Base-by-base conservation (phyloP, 2,329 filamentous ascomycete genomes). In the Epichloe amarillans region DNA sequence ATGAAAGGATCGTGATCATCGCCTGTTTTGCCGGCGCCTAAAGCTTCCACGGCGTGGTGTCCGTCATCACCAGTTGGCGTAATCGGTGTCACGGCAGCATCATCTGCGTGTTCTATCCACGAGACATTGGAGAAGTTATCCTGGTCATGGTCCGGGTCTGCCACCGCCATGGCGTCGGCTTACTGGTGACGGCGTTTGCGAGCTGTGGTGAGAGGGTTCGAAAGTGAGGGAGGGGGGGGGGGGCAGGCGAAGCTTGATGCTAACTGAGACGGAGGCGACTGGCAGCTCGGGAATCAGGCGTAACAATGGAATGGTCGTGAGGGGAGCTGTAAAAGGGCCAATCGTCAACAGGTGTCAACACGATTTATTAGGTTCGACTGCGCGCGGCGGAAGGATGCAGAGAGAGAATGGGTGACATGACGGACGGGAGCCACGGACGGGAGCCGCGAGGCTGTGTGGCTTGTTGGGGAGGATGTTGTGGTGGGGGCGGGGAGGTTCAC, bases 41-140 rank as follows among this genome's bases (percentile, higher is more conserved):
- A 68, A 68, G 66, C 62, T 69, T 72, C 68, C 66, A 74, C 63
- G 63, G 63, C 60, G 68, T 56, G 54, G 8, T 58, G 60, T 1
- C 57, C 58, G 15, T 59, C 59, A 5, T 66, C 60, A 30, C 65
- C 62, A 35, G 57, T 57, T 14, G 54, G 54, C 17, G 47, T 43
- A 7, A 26, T 39, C 47, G 58, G 47, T 19, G 45, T 58, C 35
- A n/a, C 47, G 17, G 56, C 61, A 40, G 76, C 71, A 56, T 63
- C 71, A 54, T 60, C 64, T 58, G 66, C 64, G 43, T 77, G 75
- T 53, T 84, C 81, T 64, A 80, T 82, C 88, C 88, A 94, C 52
- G 84, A 84, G 55, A 91, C 81, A 64, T 80, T 86, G 63, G 88
- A 86, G 68, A 93, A 93, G 69, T 86, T 84, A 68, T 87, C 84